Conservation (phyloP, 2,329 filamentous ascomycete species). For the Phyllosticta ampelicida region DNA sequence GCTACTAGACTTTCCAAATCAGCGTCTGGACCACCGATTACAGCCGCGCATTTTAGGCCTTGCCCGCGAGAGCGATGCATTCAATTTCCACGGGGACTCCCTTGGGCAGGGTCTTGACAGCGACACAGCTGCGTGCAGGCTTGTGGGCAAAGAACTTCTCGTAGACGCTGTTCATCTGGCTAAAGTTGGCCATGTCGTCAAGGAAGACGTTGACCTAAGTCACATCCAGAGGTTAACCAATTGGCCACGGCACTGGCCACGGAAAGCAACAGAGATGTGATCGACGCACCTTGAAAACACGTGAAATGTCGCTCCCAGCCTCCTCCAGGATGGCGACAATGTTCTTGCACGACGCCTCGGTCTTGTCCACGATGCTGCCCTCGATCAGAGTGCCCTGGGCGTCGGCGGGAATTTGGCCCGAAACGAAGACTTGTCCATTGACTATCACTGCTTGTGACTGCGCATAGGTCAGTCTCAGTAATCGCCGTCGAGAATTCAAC, state of each 20-base stretch:
- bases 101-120: slow-evolving; percentile 80
- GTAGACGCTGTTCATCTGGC: slow-evolving; percentile 76
- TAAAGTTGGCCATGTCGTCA: slow-evolving; percentile 82
- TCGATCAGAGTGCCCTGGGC: slow-evolving; percentile 48
- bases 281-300: slow-evolving; percentile 66
- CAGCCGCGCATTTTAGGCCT: not conserved
- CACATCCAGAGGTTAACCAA: not conserved
- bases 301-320: slow-evolving; percentile 65
- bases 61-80: slow-evolving; percentile 54
- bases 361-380: slow-evolving; percentile 57
- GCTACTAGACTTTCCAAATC: not conserved
- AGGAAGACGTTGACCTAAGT: slow-evolving; percentile 59
- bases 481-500: not conserved
- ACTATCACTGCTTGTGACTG: slow-evolving; percentile 53
- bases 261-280: not conserved
- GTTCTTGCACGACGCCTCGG: slow-evolving; percentile 64
- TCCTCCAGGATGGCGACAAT: slow-evolving; percentile 73
- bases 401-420: slow-evolving; percentile 67
- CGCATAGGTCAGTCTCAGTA: slow-evolving; percentile 3
- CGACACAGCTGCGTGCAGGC: slow-evolving; percentile 81
- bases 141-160: slow-evolving; percentile 72
- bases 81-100: slow-evolving; percentile 84
- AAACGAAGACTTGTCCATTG: slow-evolving; percentile 58
- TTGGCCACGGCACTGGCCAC: not conserved
- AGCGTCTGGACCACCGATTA: not conserved